Evolutionary conservation across 306 rosid species (phyloP).

Genomic region (Dryas alaskensis): DNA sequence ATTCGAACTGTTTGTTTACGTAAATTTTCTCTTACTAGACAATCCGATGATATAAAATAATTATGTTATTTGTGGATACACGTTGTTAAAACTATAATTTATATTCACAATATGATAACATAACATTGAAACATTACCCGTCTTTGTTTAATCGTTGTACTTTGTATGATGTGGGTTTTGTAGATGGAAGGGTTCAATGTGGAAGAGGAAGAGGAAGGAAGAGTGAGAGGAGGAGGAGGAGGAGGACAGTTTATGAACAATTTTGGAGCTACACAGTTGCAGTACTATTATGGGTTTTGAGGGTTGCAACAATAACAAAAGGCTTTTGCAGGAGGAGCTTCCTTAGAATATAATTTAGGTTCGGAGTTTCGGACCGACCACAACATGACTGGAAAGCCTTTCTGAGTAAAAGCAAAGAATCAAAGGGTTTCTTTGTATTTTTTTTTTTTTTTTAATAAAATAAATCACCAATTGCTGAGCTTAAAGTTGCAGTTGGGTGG

Average conservation of each 20-base stretch:
- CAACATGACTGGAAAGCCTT: constrained; percentile 26
- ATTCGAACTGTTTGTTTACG: not conserved
- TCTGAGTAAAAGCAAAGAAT: constrained; percentile 22
- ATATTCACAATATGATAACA: too few relatives aligned
- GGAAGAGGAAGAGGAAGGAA: constrained; percentile 42
- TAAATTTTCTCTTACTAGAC: too few relatives aligned
- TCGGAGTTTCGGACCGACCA: constrained; percentile 28
- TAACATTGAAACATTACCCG: too few relatives aligned
- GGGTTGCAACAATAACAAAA: constrained; percentile 3
- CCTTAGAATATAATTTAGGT: constrained; percentile 10
- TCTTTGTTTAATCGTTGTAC: not conserved
- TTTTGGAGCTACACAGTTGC: constrained; percentile 45
- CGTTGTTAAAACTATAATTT: too few relatives aligned
- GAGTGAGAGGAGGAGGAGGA: constrained; percentile 33
- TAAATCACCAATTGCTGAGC: constrained; percentile 24
- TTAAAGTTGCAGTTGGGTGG: constrained; percentile 34
- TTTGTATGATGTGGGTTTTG: not conserved
- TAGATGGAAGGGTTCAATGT: constrained; percentile 58
- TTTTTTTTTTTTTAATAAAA: constrained; percentile 9
- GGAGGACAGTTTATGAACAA: constrained; percentile 37
- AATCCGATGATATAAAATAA: too few relatives aligned
- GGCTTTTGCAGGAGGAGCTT: constrained; percentile 11
- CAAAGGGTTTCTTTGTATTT: not conserved
- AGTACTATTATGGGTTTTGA: constrained; percentile 51
- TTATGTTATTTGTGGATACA: too few relatives aligned